Evolutionary conservation across 768 basidiomycete genomes (phyloP).

Genomic region (Tylopilus felleus): DNA sequence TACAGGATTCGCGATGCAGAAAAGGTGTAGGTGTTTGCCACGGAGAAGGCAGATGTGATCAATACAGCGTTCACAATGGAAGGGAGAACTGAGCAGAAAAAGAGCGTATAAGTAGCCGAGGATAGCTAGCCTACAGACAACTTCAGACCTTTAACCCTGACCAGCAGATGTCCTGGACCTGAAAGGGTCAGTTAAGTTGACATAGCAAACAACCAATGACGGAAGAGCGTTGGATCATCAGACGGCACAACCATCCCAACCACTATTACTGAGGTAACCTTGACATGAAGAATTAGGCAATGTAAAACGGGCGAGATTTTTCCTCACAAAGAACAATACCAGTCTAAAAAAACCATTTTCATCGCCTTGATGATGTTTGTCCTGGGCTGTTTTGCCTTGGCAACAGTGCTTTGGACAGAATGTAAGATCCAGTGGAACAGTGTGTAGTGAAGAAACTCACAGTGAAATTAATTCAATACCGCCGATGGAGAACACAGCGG

Average conservation of each 20-base stretch:
- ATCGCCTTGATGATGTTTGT: no score
- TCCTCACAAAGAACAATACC: constrained; percentile 30
- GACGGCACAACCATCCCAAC: constrained; percentile 79
- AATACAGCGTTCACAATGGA: constrained; percentile 72
- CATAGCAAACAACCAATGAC: constrained; percentile 17
- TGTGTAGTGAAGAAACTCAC: constrained; percentile 34
- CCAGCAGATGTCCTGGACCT: constrained; percentile 42
- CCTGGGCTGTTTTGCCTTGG: constrained; percentile 74
- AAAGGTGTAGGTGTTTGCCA: constrained; percentile 51
- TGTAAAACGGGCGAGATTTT: background rate
- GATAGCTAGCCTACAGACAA: constrained; percentile 3
- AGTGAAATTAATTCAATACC: constrained; percentile 74
- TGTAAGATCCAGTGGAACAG: constrained; percentile 6
- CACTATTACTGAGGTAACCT: constrained; percentile 37
- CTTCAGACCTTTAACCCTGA: constrained; percentile 54
- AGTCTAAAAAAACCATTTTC: constrained; percentile 75
- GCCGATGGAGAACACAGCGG: constrained; percentile 66
- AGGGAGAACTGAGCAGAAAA: constrained; percentile 42
- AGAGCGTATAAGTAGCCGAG: background rate
- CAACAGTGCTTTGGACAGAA: constrained; percentile 51
- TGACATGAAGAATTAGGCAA: constrained; percentile 1
- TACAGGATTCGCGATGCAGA: constrained; percentile 41
- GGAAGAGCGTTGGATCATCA: constrained; percentile 51
- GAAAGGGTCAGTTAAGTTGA: background rate
- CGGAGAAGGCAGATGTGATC: constrained; percentile 70